phyloP scores from a whole-genome alignment of 306 rosid genomes.

The Psophocarpus tetragonolobus region DNA sequence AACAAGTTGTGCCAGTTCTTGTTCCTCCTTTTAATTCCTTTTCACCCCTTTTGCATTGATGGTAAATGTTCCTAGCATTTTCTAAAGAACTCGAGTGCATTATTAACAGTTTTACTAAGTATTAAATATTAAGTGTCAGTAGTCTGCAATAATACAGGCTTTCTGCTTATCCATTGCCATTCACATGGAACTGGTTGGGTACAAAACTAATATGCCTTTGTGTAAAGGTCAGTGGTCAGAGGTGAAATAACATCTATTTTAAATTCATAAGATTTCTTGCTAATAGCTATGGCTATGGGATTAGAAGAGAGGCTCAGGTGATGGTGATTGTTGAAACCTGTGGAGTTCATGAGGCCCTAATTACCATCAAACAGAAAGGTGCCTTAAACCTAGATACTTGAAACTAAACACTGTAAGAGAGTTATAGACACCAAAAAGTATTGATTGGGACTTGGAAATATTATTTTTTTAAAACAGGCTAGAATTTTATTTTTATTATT shows the following conservation, averaged over 20 bases:
- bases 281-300: neutral
- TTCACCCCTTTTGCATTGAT: neutral
- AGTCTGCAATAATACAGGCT: neutral
- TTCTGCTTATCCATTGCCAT: neutral
- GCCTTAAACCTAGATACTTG: neutral
- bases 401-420: neutral
- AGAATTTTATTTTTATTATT: neutral
- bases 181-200: neutral
- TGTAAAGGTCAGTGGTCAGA: neutral
- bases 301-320: neutral
- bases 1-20: neutral
- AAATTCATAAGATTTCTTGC: neutral
- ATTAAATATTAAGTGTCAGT: neutral
- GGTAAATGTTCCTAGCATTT: neutral
- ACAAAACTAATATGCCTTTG: neutral
- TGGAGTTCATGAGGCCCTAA: neutral
- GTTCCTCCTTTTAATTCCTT: neutral
- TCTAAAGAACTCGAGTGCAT: neutral
- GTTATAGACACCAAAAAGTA: neutral
- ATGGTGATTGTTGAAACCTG: neutral
- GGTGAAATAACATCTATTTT: neutral
- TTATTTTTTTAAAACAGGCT: neutral
- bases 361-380: constrained; percentile 3
- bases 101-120: neutral
- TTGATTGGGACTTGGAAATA: neutral